Evolutionary conservation across 2,329 filamentous ascomycete genomes (phyloP).

Genomic region (Clonostachys solani): DNA sequence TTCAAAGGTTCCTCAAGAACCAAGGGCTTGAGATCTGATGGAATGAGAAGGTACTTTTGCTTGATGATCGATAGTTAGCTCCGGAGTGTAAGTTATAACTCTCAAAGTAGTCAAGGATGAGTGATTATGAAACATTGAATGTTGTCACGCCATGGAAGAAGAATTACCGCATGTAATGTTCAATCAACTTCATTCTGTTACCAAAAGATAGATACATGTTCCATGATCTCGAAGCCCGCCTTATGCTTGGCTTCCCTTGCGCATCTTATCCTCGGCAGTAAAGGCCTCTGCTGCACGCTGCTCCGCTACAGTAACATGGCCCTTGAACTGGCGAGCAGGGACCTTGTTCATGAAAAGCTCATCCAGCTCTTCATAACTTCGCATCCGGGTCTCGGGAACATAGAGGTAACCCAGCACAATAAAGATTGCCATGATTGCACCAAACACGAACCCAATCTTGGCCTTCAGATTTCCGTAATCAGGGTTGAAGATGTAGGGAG

Average conservation of each 20-base stretch:
- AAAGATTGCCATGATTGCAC: slow-evolving; percentile 6
- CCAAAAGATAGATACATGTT: no score
- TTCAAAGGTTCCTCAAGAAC: no score
- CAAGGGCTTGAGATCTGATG: no score
- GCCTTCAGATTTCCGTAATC: slow-evolving; percentile 6
- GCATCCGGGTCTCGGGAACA: slow-evolving; percentile 6
- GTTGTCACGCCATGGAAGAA: no score
- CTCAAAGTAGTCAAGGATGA: no score
- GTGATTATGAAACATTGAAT: no score
- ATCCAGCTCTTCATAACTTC: slow-evolving; percentile 19
- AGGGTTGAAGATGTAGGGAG: slow-evolving; percentile 8
- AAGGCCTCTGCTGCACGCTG: slow-evolving; percentile 14
- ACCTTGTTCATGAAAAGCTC: slow-evolving; percentile 17
- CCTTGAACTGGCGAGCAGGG: slow-evolving; percentile 12
- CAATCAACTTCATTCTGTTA: no score
- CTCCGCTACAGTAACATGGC: slow-evolving; percentile 13
- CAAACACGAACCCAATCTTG: slow-evolving; percentile 8
- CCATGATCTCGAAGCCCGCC: no score
- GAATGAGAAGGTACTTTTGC: no score
- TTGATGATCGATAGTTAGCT: no score
- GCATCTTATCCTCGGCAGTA: slow-evolving; percentile 5
- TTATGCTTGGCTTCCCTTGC: background rate
- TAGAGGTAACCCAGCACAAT: slow-evolving; percentile 4
- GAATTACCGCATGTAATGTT: no score
- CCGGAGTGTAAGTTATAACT: no score